Evolutionary conservation across 768 basidiomycete species (phyloP).

Genomic region (Tulasnella sp.): DNA sequence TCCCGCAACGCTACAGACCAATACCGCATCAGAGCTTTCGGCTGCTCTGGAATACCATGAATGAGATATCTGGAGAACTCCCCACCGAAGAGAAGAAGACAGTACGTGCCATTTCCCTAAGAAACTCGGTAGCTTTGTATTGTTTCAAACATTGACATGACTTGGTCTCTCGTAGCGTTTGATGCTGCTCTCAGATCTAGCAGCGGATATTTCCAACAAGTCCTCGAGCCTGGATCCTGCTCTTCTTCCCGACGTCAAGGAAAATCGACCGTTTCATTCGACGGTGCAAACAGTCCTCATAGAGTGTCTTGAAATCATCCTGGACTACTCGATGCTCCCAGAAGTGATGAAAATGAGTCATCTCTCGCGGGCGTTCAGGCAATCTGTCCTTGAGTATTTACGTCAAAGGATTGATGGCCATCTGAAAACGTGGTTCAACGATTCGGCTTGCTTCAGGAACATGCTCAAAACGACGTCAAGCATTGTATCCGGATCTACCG

Average conservation of each 20-base stretch:
- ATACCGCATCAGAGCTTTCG: not conserved
- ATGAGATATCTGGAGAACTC: not conserved
- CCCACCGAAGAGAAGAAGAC: not conserved
- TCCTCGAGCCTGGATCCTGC: not conserved
- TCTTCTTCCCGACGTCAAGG: not conserved
- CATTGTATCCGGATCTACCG: not conserved
- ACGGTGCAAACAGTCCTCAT: not conserved
- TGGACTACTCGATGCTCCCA: not conserved
- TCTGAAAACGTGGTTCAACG: not conserved
- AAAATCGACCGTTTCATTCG: not conserved
- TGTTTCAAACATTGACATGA: not conserved
- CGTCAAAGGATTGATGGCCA: not conserved
- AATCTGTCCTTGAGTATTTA: not conserved
- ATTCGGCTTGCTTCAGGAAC: not conserved
- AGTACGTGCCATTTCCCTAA: not conserved
- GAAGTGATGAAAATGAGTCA: not conserved
- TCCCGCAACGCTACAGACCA: not conserved
- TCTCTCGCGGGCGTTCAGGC: not conserved
- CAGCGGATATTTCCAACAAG: not conserved
- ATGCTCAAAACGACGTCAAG: not conserved
- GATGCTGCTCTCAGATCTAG: not conserved
- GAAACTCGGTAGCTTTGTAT: not conserved
- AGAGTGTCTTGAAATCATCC: not conserved
- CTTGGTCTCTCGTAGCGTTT: not conserved
- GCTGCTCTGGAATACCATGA: not conserved